Base-by-base conservation (phyloP, 495 filamentous ascomycete genomes). In the Xylaria scruposa region DNA sequence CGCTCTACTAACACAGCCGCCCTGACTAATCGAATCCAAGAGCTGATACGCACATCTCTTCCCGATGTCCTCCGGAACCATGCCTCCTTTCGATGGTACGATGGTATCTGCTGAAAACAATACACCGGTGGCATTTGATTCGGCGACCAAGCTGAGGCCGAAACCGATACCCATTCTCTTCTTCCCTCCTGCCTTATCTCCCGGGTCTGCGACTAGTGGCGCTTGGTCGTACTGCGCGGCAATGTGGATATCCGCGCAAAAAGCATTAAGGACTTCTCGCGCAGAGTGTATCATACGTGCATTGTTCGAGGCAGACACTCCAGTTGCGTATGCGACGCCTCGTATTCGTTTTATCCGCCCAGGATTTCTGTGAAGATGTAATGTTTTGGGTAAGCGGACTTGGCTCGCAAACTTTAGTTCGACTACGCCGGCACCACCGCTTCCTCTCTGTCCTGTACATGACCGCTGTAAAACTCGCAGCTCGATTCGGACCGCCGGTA, bases 201-300 rank as follows among this genome's bases (percentile, higher is more conserved):
- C 84, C 3, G 87, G 85, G 46, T 79, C 77, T 5, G 87, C 85
- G 4, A 97, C 83, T 44, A 93, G 82, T 29, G 94, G 93, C 38
- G 95, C 95, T 64, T 88, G 87, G 73, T 90, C 89, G 71, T 90
- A 90, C 75, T 90, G 87, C 68, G 84, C 82, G 0, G 88, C 87
- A 53, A 91, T 90, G 76, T 98, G 97, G 29, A 97, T 93, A 79
- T 99, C 97, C 3, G 90, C 88, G 19, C 92, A 88, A 66, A 98
- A 85, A 24, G 91, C 86, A 81, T 98, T 98, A 51, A 99, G 85
- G 51, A 98, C 87, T 19, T 93, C 94, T 76, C 96, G 86, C 56
- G 94, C 93, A 29, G 90, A 87, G 75, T 96, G 93, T 81, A 98
- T 99, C 93, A 97, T 96, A 64, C 96, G 87, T 62, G 93, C 92